phyloP scores from a whole-genome alignment of 2,329 filamentous ascomycete species.

The Penicillium digitatum region DNA sequence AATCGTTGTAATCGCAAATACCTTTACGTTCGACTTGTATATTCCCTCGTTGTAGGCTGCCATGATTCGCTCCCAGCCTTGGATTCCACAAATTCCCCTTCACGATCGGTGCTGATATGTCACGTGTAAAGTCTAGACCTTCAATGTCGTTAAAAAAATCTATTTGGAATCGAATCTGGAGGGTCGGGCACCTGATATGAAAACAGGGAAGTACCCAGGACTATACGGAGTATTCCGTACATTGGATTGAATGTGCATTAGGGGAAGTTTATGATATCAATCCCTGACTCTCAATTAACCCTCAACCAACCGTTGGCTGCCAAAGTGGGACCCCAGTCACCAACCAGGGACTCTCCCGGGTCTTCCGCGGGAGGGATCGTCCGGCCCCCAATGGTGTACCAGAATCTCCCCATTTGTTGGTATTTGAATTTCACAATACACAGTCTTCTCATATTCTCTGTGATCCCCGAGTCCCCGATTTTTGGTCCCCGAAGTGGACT shows the following conservation, averaged over 20 bases:
- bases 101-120: background rate
- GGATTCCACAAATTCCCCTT: background rate
- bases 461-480: conserved; percentile 11
- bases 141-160: background rate
- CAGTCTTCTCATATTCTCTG: background rate
- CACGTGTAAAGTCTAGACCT: background rate
- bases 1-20: background rate
- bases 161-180: background rate
- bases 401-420: background rate
- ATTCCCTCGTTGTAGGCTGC: background rate
- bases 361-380: conserved; percentile 16
- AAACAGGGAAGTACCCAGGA: background rate
- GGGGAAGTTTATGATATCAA: background rate
- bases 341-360: conserved; percentile 14
- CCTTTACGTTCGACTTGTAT: background rate
- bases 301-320: no score
- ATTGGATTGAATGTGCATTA: background rate
- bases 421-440: background rate
- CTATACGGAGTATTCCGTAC: no score
- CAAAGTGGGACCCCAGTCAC: conserved; percentile 10
- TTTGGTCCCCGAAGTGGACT: conserved; percentile 15
- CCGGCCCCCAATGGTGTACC: conserved; percentile 3
- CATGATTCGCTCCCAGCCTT: background rate
- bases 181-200: background rate
- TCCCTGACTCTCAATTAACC: background rate